Evolutionary conservation across 2,329 filamentous ascomycete genomes (phyloP), one percentile per base, ranked within the genome.

Genomic region (Pseudocercospora vitis): DNA sequence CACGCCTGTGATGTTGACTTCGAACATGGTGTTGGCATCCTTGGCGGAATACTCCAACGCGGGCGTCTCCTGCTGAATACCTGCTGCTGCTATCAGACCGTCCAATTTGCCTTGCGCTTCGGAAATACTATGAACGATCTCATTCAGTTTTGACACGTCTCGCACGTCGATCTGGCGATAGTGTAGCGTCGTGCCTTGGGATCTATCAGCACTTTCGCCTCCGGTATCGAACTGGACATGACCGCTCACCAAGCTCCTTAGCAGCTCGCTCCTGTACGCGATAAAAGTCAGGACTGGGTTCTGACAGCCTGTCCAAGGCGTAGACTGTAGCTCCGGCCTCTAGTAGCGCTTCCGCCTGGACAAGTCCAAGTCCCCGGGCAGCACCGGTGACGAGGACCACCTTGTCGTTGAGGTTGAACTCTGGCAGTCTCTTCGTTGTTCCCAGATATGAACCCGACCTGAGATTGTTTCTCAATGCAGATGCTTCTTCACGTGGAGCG

Each of bases 81-180:
- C 86, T 0, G 86, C 86, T 0, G 85, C 85, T 0, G 85, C 85
- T 44, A 96, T 83, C 51, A 95, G 74, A 0, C 91, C 91, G 67
- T 95, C 89, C 57, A 96, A 73, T 12, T 87, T 82, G 4, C 86
- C 86, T 59, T 90, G 82, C 55, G 81, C 73, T 47, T 83, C 77
- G 12, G 84, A 88, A 60, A 96, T 94, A 8, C 75, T 77, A 59
- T 80, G 77, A 44, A 95, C 78, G 48, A 88, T 79, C 35, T 75
- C 76, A 68, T 91, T 86, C 40, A 96, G 78, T 32, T 77, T 72
- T 3, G 78, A 75, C 18, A 86, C 84, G 66, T 94, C 84, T 24
- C 88, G 83, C 14, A 95, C 89, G 67, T 96, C 91, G 55, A 91
- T 82, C 60, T 86, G 83, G 66, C 86, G 84, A 76, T 95, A 95